phyloP scores from a whole-genome alignment of 1,139 yeast genomes.

The Pichia sp. region DNA sequence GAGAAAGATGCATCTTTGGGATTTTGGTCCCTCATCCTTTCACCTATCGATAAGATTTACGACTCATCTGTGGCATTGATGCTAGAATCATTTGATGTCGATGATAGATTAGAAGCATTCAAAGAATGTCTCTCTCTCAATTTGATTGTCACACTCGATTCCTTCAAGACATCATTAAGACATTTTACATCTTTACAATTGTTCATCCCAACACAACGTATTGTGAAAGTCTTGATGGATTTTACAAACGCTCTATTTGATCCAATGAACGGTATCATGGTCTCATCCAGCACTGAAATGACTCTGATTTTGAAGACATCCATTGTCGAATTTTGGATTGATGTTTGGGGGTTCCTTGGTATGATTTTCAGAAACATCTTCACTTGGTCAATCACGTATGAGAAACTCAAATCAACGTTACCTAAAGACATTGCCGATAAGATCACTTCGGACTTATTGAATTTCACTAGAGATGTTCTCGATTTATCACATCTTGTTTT shows the following conservation, averaged over 20 bases:
- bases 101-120: conserved; percentile 64
- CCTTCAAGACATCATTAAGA: conserved; percentile 13
- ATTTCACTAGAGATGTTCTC: conserved; percentile 76
- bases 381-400: conserved; percentile 43
- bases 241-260: conserved; percentile 56
- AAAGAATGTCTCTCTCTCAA: conserved; percentile 38
- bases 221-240: conserved; percentile 71
- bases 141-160: conserved; percentile 25
- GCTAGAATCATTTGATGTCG: conserved; percentile 73
- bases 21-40: conserved; percentile 63
- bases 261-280: conserved; percentile 48
- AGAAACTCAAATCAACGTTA: conserved; percentile 17
- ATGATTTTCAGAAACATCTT: conserved; percentile 64
- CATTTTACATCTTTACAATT: conserved; percentile 19
- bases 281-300: conserved; percentile 29
- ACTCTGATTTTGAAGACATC: conserved; percentile 11
- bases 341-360: conserved; percentile 64
- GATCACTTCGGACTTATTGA: conserved; percentile 19
- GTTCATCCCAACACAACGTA: conserved; percentile 47
- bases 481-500: conserved; percentile 68
- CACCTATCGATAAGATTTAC: conserved; percentile 44
- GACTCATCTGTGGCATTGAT: conserved; percentile 71
- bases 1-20: conserved; percentile 38
- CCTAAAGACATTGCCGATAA: conserved; percentile 17
- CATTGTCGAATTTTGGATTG: conserved; percentile 49